A percentile compares a stretch with the other conserved stretches of the same genome.
These are phyloP conservation scores for Chytriomyces confervae DNA, from an alignment of 192 early-diverging fungal genomes.

Conservation along the genomic window DNA sequence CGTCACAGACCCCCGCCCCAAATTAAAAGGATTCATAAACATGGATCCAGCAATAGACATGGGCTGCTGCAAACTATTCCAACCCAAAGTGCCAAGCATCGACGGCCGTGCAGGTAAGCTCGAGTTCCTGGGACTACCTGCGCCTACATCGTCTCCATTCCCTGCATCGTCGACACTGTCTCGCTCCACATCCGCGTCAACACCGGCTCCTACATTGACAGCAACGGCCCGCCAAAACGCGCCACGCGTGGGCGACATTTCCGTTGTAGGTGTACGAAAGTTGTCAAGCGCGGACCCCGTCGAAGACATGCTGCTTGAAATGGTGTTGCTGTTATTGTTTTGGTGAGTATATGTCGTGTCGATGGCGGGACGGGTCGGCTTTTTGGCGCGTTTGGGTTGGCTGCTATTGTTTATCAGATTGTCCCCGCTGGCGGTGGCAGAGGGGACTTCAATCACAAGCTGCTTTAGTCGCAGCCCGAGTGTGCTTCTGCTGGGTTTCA, in stretches of 20 bases:
- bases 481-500: no score
- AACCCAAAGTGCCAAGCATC: constrained; percentile 16
- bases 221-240: not conserved
- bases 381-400: no score
- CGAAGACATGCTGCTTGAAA: not conserved
- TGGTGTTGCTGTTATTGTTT: no score
- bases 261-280: not conserved
- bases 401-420: no score
- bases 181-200: not conserved
- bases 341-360: no score
- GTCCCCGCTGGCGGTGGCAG: no score
- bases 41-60: constrained; percentile 12
- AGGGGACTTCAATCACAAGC: no score
- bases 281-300: not conserved
- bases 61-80: constrained; percentile 4
- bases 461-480: no score
- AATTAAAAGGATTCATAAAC: constrained; percentile 24
- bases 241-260: not conserved
- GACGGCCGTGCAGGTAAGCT: not conserved
- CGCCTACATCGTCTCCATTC: not conserved
- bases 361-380: no score
- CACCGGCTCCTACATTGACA: not conserved
- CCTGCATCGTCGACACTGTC: not conserved
- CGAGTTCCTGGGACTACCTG: not conserved
- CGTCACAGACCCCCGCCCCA: not conserved